phyloP scores from a whole-genome alignment of 306 rosid genomes.

The Inga leiocalycina region DNA sequence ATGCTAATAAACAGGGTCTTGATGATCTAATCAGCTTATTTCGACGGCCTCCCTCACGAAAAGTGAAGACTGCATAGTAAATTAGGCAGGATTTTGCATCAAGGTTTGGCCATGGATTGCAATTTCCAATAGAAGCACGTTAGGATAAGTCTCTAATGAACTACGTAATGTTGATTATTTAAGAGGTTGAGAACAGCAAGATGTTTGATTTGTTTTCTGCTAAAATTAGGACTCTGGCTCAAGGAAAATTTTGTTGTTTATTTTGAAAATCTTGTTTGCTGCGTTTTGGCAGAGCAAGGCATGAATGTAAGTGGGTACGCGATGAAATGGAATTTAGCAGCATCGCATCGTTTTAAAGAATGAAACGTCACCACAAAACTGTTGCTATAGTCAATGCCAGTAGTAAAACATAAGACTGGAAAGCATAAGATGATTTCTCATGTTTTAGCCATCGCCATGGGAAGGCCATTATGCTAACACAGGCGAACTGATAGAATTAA shows the following conservation, averaged over 20 bases:
- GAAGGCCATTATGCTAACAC: background rate
- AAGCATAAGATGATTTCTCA: background rate
- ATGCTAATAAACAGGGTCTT: constrained; percentile 70
- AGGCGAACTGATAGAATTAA: background rate
- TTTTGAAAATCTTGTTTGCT: constrained; percentile 26
- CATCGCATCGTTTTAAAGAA: background rate
- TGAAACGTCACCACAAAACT: background rate
- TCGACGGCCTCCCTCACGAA: constrained; percentile 94
- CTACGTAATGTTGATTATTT: constrained; percentile 30
- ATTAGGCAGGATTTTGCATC: constrained; percentile 15
- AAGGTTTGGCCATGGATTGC: constrained; percentile 25
- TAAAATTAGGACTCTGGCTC: constrained; percentile 26
- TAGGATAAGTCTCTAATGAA: constrained; percentile 36
- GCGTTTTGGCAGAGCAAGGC: constrained; percentile 15
- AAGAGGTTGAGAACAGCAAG: constrained; percentile 30
- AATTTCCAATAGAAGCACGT: constrained; percentile 26
- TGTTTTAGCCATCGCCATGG: background rate
- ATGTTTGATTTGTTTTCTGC: constrained; percentile 21
- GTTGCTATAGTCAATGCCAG: background rate
- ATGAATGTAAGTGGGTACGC: background rate
- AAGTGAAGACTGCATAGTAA: constrained; percentile 82
- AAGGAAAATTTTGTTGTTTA: constrained; percentile 40
- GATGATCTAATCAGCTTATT: constrained; percentile 94
- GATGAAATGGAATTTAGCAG: background rate
- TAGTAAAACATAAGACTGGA: background rate